Base-by-base conservation (phyloP, 2,329 filamentous ascomycete genomes). In the Zymoseptoria passerinii region DNA sequence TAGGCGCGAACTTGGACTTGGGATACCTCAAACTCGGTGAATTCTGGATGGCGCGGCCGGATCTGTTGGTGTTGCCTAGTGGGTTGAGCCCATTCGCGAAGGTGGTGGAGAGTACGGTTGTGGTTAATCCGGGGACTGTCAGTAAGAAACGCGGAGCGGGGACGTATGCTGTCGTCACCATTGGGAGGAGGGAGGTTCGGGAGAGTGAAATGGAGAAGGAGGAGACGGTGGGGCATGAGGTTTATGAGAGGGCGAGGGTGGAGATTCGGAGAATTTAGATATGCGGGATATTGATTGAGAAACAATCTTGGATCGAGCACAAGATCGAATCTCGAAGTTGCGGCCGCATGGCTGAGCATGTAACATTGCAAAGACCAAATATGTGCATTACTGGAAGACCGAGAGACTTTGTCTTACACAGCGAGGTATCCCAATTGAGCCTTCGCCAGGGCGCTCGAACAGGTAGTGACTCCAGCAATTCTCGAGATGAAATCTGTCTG, bases 11-110 rank as follows among this genome's bases (percentile, higher is more conserved):
- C 78, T 72, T 97, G 54, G 94, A 99, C 73, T 76, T 89, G 19
- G 86, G 86, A 62, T 96, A 94, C 74, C 71, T 95, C 65, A 92
- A 94, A 75, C 76, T 97, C 18, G 91, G 90, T 18, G 94, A 97
- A 74, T 95, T 95, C 84, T 81, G 94, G 68, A 89, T 88, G 63
- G 88, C 91, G 2, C 79, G 86, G 55, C 94, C 92, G 0, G 94
- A 99, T 74, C 80, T 97, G 44, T 75, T 97, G 68, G 79, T 97
- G 52, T 78, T 88, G 52, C 92, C 94, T 1, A 95, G 90, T 68
- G 82, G 87, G 52, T 74, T 97, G 65, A 89, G 89, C 23, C 87
- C 91, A 2, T 96, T 95, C 78, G 89, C 90, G 48, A 95, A 89
- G 83, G 92, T 94, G 78, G 65, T 97, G 9, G 90, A 96, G 69